A percentile compares a stretch with the other conserved stretches of the same genome.
phyloP scores from a whole-genome alignment of 768 basidiomycete genomes.

The Mycena leptocephala region DNA sequence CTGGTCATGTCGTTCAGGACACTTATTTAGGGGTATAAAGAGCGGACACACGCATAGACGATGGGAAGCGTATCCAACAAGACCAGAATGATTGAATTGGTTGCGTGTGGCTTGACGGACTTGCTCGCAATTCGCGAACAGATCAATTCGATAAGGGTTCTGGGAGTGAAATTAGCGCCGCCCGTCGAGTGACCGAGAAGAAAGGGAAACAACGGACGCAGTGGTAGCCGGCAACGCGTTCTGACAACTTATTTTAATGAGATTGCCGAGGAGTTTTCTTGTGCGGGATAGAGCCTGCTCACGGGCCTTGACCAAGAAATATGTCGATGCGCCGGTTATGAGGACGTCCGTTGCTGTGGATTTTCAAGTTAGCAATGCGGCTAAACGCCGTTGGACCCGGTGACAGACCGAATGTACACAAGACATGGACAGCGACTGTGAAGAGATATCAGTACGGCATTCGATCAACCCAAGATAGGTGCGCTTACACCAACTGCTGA shows the following conservation, averaged over 20 bases:
- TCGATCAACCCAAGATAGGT: not conserved
- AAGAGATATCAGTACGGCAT: not conserved
- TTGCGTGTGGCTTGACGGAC: too few relatives aligned
- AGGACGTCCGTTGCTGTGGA: slow-evolving; percentile 19
- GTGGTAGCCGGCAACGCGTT: too few relatives aligned
- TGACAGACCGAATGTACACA: slow-evolving; percentile 18
- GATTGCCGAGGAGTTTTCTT: too few relatives aligned
- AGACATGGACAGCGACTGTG: slow-evolving; percentile 12
- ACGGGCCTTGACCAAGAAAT: not conserved
- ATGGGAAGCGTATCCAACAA: too few relatives aligned
- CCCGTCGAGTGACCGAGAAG: not conserved
- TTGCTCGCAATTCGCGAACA: too few relatives aligned
- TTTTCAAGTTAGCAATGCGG: too few relatives aligned
- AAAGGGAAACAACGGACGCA: not conserved
- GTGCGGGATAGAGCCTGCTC: not conserved
- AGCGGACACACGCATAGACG: too few relatives aligned
- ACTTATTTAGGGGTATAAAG: too few relatives aligned
- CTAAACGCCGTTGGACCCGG: too few relatives aligned
- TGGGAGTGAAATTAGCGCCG: not conserved
- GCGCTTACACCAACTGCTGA: slow-evolving; percentile 12
- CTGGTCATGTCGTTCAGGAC: too few relatives aligned
- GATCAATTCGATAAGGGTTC: slow-evolving; percentile 1
- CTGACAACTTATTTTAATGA: too few relatives aligned
- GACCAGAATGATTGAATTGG: too few relatives aligned
- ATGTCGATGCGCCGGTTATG: slow-evolving; percentile 7